Evolutionary conservation across 306 rosid species (phyloP), one percentile per base, ranked within the genome.

Genomic region (Astragalus glycyphyllos): DNA sequence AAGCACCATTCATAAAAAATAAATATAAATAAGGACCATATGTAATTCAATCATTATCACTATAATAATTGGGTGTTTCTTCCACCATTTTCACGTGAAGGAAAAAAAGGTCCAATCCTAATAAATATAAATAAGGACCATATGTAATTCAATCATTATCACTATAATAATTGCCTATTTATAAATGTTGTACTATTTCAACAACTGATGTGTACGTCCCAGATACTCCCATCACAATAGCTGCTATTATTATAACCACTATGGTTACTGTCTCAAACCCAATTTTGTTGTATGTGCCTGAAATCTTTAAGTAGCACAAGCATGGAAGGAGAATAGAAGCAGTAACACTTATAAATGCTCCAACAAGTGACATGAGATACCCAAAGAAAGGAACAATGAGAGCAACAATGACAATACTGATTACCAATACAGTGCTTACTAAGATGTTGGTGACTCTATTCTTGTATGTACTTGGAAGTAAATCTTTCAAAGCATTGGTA

Each of bases 291-390:
- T 80, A 80, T 5, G 20, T 51, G 3, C 84, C 94, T 2, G 90
- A 89, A 69, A 92, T 83, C 82, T 74, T 92, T 44, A 92, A 68
- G 84, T 87, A 89, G 73, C 90, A 89, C 26, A 83, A 69, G 20
- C 89, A 92, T 46, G 95, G 95, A 8, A 92, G 74, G 35, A 86
- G 47, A 68, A 86, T 80, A 1, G 96, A 87, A 69, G 83, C 92
- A 3, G 90, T 76, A 7, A 84, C 78, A 20, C 95, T 86, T 5
- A 86, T 37, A 62, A 92, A 61, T 2, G 94, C 92, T 56, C 98
- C 94, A 50, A 86, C 90, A 40, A 92, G 65, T 0, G 96, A 81
- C 90, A 84, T 86, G 12, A 87, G 83, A 41, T 81, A 13, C 1
- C 82, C 94, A 23, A 83, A 87, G 41, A 80, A 81, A 11, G 94